Evolutionary conservation across 257 asterid genomes (phyloP).

Genomic region (Ocimum tenuiflorum): DNA sequence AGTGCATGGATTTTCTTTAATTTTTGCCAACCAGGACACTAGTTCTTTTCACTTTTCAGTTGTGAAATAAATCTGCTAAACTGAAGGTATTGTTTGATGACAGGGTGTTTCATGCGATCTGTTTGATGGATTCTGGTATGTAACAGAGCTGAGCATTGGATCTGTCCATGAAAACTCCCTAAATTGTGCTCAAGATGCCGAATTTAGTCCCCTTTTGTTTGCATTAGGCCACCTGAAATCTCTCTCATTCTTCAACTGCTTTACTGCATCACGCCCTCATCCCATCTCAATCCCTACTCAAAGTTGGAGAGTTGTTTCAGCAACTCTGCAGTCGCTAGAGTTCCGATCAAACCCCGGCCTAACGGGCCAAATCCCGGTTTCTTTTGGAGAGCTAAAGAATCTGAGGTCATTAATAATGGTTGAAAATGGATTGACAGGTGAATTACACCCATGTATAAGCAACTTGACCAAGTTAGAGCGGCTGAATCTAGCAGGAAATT

Average conservation of each 20-base stretch:
- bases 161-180: conserved; percentile 87
- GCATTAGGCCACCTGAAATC: conserved; percentile 56
- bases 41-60: background rate
- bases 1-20: background rate
- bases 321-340: conserved; percentile 52
- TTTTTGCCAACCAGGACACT: no score
- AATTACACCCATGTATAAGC: conserved; percentile 47
- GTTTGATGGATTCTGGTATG: conserved; percentile 74
- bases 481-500: conserved; percentile 54
- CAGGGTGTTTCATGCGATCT: conserved; percentile 96
- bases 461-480: conserved; percentile 41
- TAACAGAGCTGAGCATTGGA: conserved; percentile 72
- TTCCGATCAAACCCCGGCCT: conserved; percentile 71
- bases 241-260: conserved; percentile 75
- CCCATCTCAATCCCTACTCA: conserved; percentile 43
- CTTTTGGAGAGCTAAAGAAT: conserved; percentile 46
- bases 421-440: conserved; percentile 57
- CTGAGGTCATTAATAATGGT: conserved; percentile 64
- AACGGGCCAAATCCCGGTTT: conserved; percentile 45
- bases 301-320: conserved; percentile 49
- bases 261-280: conserved; percentile 26
- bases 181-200: conserved; percentile 46
- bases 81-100: background rate
- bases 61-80: background rate
- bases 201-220: conserved; percentile 42